Conservation (phyloP, 129 eudicot genomes). For the Apium graveolens region DNA sequence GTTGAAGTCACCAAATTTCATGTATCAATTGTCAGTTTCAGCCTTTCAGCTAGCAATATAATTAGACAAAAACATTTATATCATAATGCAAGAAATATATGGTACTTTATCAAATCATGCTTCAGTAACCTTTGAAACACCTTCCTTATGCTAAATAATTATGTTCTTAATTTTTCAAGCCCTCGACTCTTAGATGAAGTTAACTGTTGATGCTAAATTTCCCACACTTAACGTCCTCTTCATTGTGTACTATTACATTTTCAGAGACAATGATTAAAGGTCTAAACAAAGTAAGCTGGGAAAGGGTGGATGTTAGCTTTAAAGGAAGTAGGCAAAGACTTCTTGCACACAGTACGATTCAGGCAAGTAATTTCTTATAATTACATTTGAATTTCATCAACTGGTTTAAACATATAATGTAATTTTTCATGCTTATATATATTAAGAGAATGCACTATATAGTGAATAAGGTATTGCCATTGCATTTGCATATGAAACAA, state of each 20-base stretch:
- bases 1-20: background rate
- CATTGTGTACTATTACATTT: slow-evolving; percentile 6
- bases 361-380: slow-evolving; percentile 38
- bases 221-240: background rate
- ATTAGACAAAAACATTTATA: background rate
- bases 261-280: slow-evolving; percentile 73
- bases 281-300: slow-evolving; percentile 70
- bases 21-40: background rate
- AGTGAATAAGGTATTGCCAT: background rate
- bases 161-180: background rate
- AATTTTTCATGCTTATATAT: background rate
- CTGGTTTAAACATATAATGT: background rate
- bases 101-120: background rate
- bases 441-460: background rate
- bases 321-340: slow-evolving; percentile 68
- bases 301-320: slow-evolving; percentile 85
- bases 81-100: background rate
- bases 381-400: slow-evolving; percentile 11
- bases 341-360: slow-evolving; percentile 87
- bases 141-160: background rate
- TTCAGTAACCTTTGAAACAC: background rate
- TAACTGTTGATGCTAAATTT: background rate
- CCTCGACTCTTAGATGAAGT: background rate
- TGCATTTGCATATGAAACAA: background rate
- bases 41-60: background rate